Evolutionary conservation across 2,329 filamentous ascomycete species (phyloP).

Genomic region (Aulographum hederae): DNA sequence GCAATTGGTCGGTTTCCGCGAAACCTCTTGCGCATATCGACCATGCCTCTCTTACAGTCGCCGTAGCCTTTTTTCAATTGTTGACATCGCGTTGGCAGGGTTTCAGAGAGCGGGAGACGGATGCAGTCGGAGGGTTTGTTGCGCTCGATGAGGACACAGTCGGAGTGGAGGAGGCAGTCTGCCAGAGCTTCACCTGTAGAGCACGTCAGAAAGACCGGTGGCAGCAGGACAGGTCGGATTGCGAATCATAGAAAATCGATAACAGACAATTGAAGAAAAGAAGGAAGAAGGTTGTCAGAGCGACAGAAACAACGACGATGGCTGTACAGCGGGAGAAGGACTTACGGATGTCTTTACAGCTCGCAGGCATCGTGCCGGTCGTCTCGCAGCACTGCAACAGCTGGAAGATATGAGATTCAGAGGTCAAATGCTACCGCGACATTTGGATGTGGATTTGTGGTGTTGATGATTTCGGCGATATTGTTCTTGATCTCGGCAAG

Average conservation of each 20-base stretch:
- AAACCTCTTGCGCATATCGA: slow-evolving; percentile 98
- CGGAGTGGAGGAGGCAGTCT: slow-evolving; percentile 85
- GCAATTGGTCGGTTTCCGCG: slow-evolving; percentile 65
- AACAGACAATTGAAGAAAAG: neutral
- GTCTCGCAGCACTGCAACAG: too few species aligned
- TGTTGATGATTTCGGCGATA: too few species aligned
- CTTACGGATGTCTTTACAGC: slow-evolving; percentile 91
- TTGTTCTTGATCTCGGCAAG: too few species aligned
- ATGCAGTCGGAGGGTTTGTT: slow-evolving; percentile 26
- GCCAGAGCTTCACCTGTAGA: slow-evolving; percentile 82
- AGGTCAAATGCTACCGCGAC: too few species aligned
- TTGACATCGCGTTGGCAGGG: slow-evolving; percentile 72
- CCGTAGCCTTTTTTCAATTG: slow-evolving; percentile 85
- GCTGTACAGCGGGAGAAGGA: too few species aligned
- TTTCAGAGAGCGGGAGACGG: slow-evolving; percentile 60
- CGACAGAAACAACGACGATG: too few species aligned
- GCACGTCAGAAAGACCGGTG: too few species aligned
- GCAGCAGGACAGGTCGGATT: neutral
- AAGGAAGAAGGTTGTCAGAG: too few species aligned
- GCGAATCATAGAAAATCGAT: neutral
- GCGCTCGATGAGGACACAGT: slow-evolving; percentile 62
- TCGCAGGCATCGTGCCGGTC: slow-evolving; percentile 76
- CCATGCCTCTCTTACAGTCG: slow-evolving; percentile 88
- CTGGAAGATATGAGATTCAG: too few species aligned
- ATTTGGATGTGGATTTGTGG: too few species aligned